These are phyloP conservation scores for Medicago lupulina DNA, from an alignment of 306 rosid species.

Conservation along the genomic window DNA sequence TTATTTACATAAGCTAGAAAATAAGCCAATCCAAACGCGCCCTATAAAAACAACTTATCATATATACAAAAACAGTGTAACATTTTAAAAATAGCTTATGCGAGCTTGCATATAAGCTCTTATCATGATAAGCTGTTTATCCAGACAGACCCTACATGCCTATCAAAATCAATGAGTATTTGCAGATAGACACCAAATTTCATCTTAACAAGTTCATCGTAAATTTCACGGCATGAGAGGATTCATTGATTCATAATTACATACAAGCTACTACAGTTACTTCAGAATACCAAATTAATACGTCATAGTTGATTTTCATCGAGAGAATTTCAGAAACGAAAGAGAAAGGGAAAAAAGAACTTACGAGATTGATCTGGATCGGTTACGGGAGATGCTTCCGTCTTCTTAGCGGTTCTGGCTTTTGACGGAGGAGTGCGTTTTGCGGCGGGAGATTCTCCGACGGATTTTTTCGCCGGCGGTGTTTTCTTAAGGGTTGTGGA, in stretches of 20 bases:
- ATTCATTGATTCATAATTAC: not conserved
- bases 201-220: not conserved
- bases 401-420: conserved; percentile 53
- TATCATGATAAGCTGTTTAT: no score
- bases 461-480: conserved; percentile 58
- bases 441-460: conserved; percentile 35
- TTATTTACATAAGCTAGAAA: no score
- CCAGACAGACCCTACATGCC: no score
- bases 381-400: conserved; percentile 49
- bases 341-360: not conserved
- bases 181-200: not conserved
- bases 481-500: conserved; percentile 54
- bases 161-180: conserved; percentile 2
- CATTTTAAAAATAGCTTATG: no score
- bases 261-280: not conserved
- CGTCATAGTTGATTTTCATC: not conserved
- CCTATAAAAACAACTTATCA: no score
- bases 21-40: no score
- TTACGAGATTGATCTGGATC: conserved; percentile 54
- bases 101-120: no score
- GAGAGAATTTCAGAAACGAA: conserved; percentile 11
- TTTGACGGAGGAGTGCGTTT: conserved; percentile 50
- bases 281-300: not conserved
- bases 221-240: not conserved
- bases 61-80: no score